These are phyloP conservation scores for Tubosaeta sp. DNA, from an alignment of 768 basidiomycete species.

Conservation along the genomic window DNA sequence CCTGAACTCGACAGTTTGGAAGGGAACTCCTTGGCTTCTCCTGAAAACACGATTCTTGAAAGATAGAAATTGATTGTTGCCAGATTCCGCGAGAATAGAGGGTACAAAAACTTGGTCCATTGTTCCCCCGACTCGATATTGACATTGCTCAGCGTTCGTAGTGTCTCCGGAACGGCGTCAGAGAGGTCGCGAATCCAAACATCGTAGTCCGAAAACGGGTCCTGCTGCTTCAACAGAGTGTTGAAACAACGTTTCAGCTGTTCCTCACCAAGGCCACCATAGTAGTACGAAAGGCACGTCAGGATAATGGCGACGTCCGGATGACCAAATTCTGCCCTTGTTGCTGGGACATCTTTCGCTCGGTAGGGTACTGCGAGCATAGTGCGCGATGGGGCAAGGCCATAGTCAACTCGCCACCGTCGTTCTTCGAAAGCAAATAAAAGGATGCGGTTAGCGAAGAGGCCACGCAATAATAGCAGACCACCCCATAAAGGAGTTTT, in stretches of 20 bases:
- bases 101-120: background rate
- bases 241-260: background rate
- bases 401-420: slow-evolving; percentile 28
- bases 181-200: background rate
- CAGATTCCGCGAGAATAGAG: background rate
- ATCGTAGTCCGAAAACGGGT: background rate
- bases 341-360: slow-evolving; percentile 25
- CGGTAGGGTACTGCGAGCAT: slow-evolving; percentile 26
- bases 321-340: slow-evolving; percentile 24
- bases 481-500: slow-evolving; percentile 9
- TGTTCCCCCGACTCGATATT: background rate
- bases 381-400: slow-evolving; percentile 3
- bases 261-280: slow-evolving; percentile 15
- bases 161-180: background rate
- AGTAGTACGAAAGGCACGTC: slow-evolving; percentile 20
- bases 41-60: background rate
- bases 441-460: slow-evolving; percentile 23
- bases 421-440: slow-evolving; percentile 18
- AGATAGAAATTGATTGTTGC: background rate
- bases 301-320: slow-evolving; percentile 21
- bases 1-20: slow-evolving; percentile 16
- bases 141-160: background rate
- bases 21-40: slow-evolving; percentile 18
- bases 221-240: background rate
- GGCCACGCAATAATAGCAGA: slow-evolving; percentile 30